phyloP scores from a whole-genome alignment of 306 rosid species.

The Ceratonia siliqua region DNA sequence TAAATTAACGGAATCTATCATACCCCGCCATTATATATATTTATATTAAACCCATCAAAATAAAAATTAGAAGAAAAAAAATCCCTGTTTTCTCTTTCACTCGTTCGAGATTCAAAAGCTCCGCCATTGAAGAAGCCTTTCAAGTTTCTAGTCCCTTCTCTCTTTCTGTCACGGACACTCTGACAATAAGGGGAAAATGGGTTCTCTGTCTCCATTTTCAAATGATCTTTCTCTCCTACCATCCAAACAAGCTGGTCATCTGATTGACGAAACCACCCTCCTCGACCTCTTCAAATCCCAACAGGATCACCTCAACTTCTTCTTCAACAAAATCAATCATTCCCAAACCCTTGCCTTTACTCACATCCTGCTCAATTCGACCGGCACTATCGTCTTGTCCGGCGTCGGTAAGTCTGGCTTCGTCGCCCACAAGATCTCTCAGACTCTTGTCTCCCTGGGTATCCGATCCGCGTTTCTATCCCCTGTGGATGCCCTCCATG shows the following conservation, averaged over 20 bases:
- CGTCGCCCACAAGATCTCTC: conserved; percentile 95
- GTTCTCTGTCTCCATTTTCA: conserved; percentile 44
- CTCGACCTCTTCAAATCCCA: conserved; percentile 75
- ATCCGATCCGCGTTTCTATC: conserved; percentile 80
- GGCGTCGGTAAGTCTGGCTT: conserved; percentile 98
- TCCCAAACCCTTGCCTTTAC: conserved; percentile 89
- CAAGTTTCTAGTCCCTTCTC: neutral
- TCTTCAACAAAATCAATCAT: conserved; percentile 79
- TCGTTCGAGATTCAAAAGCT: neutral
- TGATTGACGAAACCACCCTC: conserved; percentile 65
- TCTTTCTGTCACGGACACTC: neutral
- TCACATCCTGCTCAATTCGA: conserved; percentile 57
- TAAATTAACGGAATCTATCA: neutral
- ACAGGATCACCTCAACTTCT: conserved; percentile 89
- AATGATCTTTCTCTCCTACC: neutral
- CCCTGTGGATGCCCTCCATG: conserved; percentile 94
- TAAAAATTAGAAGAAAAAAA: neutral
- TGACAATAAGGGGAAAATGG: conserved; percentile 30
- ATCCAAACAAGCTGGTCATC: conserved; percentile 23
- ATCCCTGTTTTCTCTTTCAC: neutral
- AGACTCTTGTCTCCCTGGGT: conserved; percentile 91
- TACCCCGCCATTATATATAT: no score
- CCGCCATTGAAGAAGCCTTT: neutral
- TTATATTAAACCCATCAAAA: no score
- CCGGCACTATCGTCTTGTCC: conserved; percentile 87